Evolutionary conservation across 495 filamentous ascomycete genomes (phyloP), one percentile per base, ranked within the genome.

Genomic region (Neurospora sp.): DNA sequence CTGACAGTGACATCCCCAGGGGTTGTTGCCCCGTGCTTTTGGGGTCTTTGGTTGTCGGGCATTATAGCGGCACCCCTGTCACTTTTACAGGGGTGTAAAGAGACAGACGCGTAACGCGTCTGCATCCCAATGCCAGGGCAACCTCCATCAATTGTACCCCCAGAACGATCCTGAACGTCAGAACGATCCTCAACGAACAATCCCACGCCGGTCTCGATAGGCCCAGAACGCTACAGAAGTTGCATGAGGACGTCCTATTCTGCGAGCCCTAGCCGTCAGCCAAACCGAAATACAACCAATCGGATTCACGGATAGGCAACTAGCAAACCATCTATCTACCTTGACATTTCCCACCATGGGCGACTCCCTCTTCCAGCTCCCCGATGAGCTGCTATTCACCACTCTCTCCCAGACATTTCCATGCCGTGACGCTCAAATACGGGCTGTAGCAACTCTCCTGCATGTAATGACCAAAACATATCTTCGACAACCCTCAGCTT

Each of bases 381-480:
- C 86, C 14, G 85, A 87, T 72, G 86, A 88, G 80, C 75, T 87
- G 77, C 49, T 85, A 79, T 72, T 89, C 73, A 85, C 85, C 72
- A 72, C 86, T 74, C 83, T 93, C 78, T 79, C 78, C 54, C 77
- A 80, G 66, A 76, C 72, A 31, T 88, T 86, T 73, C 90, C 90
- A 12, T 92, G 90, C 76, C 86, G 92, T 74, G 88, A 91, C 37
- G 77, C 87, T 31, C 91, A 94, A 78, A 87, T 88, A 39, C 82
- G 86, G 49, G 86, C 91, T 49, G 83, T 93, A 35, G 85, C 87
- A n/a, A 86, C 86, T 42, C 84, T 93, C 7, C 80, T 93, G 40
- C 80, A 84, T 79, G 91, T 91, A 80, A 72, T 78, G 86, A 81
- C 14, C 11, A 54, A n/a, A 44, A 35, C 49, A 38, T 20, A 70